These are phyloP conservation scores for Scutellaria minor DNA, from an alignment of 257 asterid genomes.

Conservation along the genomic window DNA sequence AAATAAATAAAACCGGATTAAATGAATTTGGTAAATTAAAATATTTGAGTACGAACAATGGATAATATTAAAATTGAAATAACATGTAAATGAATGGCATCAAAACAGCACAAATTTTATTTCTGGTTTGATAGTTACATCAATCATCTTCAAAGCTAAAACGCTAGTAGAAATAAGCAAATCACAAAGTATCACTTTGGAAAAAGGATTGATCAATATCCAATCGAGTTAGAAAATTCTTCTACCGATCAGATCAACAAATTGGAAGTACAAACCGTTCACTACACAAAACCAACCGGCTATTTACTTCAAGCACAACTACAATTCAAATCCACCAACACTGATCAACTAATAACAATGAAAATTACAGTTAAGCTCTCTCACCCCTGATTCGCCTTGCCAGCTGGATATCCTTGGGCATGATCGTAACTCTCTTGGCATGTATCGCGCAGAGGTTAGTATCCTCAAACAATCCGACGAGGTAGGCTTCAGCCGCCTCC, in stretches of 20 bases:
- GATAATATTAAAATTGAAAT: no score
- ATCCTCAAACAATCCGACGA: conserved; percentile 30
- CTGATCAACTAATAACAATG: background rate
- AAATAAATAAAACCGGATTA: no score
- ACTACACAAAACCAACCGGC: background rate
- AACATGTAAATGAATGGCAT: no score
- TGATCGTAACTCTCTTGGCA: conserved; percentile 32
- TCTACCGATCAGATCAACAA: background rate
- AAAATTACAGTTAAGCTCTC: conserved; percentile 22
- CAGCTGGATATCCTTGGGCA: conserved; percentile 35
- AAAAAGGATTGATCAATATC: background rate
- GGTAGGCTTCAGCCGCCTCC: conserved; percentile 32
- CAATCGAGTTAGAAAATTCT: background rate
- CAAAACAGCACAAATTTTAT: no score
- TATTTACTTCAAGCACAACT: no score
- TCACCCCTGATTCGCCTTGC: conserved; percentile 37
- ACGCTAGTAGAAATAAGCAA: no score
- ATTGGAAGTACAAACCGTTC: no score
- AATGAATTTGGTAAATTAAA: no score
- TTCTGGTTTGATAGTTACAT: no score
- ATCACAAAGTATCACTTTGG: background rate
- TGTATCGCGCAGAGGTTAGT: conserved; percentile 30
- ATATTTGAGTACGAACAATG: no score
- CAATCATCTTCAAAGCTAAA: no score
- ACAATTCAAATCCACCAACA: background rate